A percentile compares a stretch with the other conserved stretches of the same genome.
Evolutionary conservation across 805 yeast species (phyloP).

Genomic region (Millerago galiae): DNA sequence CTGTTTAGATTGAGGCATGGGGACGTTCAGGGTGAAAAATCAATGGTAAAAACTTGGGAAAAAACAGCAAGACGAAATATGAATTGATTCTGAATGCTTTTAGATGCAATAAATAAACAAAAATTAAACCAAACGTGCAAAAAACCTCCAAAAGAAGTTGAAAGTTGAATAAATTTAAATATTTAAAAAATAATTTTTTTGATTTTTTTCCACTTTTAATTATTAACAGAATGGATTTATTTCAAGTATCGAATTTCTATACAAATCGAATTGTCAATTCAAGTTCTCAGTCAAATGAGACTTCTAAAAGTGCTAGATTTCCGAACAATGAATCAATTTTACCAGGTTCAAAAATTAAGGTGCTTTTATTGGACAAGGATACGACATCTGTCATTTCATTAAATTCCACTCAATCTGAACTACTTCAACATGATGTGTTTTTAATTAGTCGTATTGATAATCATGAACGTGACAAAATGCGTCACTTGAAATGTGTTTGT

Average conservation of each 20-base stretch:
- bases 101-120: no score
- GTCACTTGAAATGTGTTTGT: constrained; percentile 76
- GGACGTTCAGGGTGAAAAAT: neutral
- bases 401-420: constrained; percentile 80
- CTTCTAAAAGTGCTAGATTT: neutral
- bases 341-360: constrained; percentile 46
- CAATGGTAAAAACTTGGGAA: neutral
- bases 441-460: constrained; percentile 69
- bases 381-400: constrained; percentile 86
- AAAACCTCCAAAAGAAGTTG: no score
- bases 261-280: constrained; percentile 30
- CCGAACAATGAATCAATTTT: constrained; percentile 5
- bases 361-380: constrained; percentile 67
- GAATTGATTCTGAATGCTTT: no score
- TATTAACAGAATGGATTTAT: constrained; percentile 37
- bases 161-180: neutral
- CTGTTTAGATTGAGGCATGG: constrained; percentile 6
- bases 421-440: constrained; percentile 78
- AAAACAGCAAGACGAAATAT: neutral
- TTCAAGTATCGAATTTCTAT: constrained; percentile 39
- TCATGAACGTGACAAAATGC: constrained; percentile 55
- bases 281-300: neutral
- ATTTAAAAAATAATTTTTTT: no score
- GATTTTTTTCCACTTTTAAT: neutral
- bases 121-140: no score